These are phyloP conservation scores for Theobroma grandiflorum DNA, from an alignment of 441 rosid species.

Conservation along the genomic window DNA sequence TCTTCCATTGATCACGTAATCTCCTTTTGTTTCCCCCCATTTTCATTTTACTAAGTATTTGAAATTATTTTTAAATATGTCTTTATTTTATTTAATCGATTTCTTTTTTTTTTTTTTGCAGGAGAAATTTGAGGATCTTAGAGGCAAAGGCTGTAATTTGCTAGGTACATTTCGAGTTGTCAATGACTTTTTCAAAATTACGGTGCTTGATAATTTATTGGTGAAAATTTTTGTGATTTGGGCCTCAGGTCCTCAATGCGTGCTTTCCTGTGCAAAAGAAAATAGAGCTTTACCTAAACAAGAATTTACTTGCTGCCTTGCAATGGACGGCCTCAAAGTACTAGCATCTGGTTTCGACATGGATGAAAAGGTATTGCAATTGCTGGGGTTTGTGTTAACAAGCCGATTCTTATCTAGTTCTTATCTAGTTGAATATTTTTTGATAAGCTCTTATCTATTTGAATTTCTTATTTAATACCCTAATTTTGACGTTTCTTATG, in stretches of 20 bases:
- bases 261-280: slow-evolving; percentile 90
- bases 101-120: slow-evolving; percentile 38
- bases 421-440: background rate
- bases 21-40: slow-evolving; percentile 16
- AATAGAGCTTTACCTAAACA: slow-evolving; percentile 74
- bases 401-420: slow-evolving; percentile 1
- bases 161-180: slow-evolving; percentile 56
- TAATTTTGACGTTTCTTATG: slow-evolving; percentile 24
- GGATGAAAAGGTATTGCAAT: slow-evolving; percentile 77
- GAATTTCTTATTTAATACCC: background rate
- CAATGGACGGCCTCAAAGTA: slow-evolving; percentile 93
- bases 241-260: slow-evolving; percentile 88
- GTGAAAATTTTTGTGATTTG: slow-evolving; percentile 23
- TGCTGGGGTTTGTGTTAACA: background rate
- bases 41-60: background rate
- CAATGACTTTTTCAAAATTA: background rate
- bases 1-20: slow-evolving; percentile 78
- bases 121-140: slow-evolving; percentile 94
- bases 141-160: slow-evolving; percentile 83
- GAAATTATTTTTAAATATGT: background rate
- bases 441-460: background rate
- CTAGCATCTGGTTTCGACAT: slow-evolving; percentile 89
- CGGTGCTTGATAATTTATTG: slow-evolving; percentile 10
- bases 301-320: slow-evolving; percentile 93
- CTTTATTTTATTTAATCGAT: background rate